A percentile compares a stretch with the other conserved stretches of the same genome.
Evolutionary conservation across 2,329 filamentous ascomycete genomes (phyloP).

Genomic region (Aureobasidium sp.): DNA sequence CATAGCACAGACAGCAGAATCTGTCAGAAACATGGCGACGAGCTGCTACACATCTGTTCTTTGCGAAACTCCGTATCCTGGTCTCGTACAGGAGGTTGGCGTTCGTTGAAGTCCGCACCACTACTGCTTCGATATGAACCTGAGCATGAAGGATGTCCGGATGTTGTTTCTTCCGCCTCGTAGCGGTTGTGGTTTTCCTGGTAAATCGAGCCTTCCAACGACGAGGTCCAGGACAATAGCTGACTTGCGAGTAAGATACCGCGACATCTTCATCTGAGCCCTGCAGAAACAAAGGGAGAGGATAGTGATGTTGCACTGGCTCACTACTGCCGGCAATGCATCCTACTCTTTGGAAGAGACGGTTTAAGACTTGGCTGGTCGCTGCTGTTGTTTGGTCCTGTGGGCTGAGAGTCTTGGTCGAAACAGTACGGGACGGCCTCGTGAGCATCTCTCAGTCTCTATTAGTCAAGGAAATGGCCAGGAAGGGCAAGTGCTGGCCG

Average conservation of each 20-base stretch:
- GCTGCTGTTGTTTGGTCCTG: background rate
- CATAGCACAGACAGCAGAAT: background rate
- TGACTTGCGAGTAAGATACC: background rate
- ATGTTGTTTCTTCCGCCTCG: too few relatives aligned
- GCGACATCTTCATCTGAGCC: background rate
- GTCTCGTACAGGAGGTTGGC: too few relatives aligned
- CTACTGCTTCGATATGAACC: too few relatives aligned
- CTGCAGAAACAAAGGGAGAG: background rate
- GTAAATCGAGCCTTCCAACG: background rate
- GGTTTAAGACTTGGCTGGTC: background rate
- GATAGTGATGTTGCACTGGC: background rate
- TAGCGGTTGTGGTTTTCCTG: too few relatives aligned
- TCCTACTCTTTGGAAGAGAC: background rate
- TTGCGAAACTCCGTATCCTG: too few relatives aligned
- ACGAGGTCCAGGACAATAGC: background rate
- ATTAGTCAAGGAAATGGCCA: constrained; percentile 9
- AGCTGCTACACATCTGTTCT: background rate
- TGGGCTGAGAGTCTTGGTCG: background rate
- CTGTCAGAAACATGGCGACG: background rate
- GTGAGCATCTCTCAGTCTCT: background rate
- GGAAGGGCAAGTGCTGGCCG: background rate
- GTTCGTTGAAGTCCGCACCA: too few relatives aligned
- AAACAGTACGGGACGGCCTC: background rate
- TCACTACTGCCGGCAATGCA: background rate
- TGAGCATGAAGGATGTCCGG: too few relatives aligned